These are phyloP conservation scores for Penicillium ochrochloron DNA, from an alignment of 495 filamentous ascomycete genomes.

Conservation along the genomic window DNA sequence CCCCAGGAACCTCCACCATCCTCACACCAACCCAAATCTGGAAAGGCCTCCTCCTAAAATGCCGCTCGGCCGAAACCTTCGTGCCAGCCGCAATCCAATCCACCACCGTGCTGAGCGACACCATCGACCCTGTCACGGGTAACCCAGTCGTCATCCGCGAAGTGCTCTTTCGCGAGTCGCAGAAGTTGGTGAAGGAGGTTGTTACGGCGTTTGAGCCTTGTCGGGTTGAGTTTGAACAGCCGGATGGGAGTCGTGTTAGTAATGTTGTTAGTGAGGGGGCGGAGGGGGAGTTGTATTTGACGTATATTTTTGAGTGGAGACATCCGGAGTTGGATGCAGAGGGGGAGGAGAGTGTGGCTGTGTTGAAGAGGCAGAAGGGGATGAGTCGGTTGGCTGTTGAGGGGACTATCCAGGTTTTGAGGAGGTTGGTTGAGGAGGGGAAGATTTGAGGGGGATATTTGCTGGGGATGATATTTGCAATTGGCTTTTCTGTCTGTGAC, in stretches of 20 bases:
- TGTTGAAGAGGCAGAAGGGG: conserved; percentile 35
- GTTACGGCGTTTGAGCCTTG: conserved; percentile 31
- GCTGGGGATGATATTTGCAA: too few species aligned
- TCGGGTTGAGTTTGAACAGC: conserved; percentile 43
- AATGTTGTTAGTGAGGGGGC: conserved; percentile 57
- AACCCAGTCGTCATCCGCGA: conserved; percentile 35
- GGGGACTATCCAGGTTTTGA: conserved; percentile 38
- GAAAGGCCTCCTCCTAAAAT: conserved; percentile 55
- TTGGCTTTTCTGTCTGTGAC: too few species aligned
- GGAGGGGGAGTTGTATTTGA: conserved; percentile 52
- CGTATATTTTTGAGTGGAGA: conserved; percentile 59
- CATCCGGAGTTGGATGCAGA: conserved; percentile 42
- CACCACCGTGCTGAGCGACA: conserved; percentile 45
- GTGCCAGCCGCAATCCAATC: conserved; percentile 50
- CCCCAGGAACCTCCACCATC: conserved; percentile 39
- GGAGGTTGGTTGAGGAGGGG: conserved; percentile 40
- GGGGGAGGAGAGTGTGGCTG: conserved; percentile 36
- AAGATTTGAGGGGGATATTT: conserved; percentile 16
- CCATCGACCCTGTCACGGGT: conserved; percentile 34
- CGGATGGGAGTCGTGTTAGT: conserved; percentile 41
- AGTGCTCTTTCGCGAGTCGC: conserved; percentile 30
- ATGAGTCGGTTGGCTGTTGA: conserved; percentile 42
- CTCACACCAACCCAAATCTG: conserved; percentile 54
- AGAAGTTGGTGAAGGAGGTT: conserved; percentile 29
- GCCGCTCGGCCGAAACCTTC: conserved; percentile 55